These are phyloP conservation scores for Pseudozyma hubeiensis DNA, from an alignment of 1,284 basidiomycete species.

Conservation along the genomic window DNA sequence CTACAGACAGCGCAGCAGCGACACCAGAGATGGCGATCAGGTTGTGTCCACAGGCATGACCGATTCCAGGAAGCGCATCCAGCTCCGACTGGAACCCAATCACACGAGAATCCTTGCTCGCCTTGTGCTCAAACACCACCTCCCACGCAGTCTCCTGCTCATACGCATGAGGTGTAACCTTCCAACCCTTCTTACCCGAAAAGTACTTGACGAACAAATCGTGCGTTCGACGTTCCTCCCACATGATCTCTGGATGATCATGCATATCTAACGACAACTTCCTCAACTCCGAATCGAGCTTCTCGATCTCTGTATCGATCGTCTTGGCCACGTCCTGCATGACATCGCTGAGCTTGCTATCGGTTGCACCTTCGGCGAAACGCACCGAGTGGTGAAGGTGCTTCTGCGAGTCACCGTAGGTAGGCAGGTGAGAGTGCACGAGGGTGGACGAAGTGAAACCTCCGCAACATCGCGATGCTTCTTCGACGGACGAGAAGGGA, in stretches of 20 bases:
- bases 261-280: constrained; percentile 66
- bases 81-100: constrained; percentile 76
- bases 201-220: constrained; percentile 60
- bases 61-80: constrained; percentile 71
- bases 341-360: constrained; percentile 14
- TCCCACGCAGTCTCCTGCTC: constrained; percentile 77
- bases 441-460: constrained; percentile 9
- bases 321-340: constrained; percentile 39
- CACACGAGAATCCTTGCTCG: constrained; percentile 35
- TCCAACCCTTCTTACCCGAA: constrained; percentile 49
- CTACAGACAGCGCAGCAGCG: constrained; percentile 79
- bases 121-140: constrained; percentile 74
- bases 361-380: constrained; percentile 2
- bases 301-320: constrained; percentile 53
- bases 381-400: constrained; percentile 19
- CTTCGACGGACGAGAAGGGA: constrained; percentile 14
- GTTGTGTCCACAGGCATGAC: constrained; percentile 84
- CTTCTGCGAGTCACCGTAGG: constrained; percentile 32
- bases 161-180: constrained; percentile 63
- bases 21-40: constrained; percentile 84
- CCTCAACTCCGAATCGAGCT: constrained; percentile 61
- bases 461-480: constrained; percentile 35
- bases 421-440: constrained; percentile 30
- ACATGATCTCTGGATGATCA: constrained; percentile 67
- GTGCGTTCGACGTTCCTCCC: constrained; percentile 60